phyloP scores from a whole-genome alignment of 208 protist genomes.

The Plasmodiophora brassicae region DNA sequence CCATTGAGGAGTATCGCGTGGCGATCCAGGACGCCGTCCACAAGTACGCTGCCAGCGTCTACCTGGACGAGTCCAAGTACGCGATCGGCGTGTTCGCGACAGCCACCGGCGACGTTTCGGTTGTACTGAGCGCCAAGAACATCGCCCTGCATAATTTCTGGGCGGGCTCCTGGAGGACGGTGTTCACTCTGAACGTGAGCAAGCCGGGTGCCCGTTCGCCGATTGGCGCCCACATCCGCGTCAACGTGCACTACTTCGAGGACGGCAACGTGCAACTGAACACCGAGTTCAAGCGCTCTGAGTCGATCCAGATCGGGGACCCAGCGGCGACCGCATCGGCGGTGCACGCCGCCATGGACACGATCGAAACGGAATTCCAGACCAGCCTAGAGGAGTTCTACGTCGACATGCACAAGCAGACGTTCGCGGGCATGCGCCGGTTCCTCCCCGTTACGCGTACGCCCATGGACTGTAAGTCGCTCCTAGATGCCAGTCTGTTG shows the following conservation, averaged over 20 bases:
- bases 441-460: slow-evolving; percentile 13
- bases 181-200: not conserved
- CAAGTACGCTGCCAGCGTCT: not conserved
- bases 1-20: not conserved
- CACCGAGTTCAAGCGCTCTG: not conserved
- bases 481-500: too few species aligned
- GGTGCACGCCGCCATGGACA: not conserved
- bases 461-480: slow-evolving; percentile 28
- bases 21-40: not conserved
- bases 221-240: not conserved
- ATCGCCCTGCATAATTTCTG: slow-evolving; percentile 26
- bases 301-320: not conserved
- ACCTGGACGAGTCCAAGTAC: slow-evolving; percentile 3
- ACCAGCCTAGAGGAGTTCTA: slow-evolving; percentile 32
- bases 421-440: not conserved
- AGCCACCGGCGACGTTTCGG: not conserved
- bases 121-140: slow-evolving; percentile 7
- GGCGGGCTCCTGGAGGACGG: not conserved
- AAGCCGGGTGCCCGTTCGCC: not conserved
- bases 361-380: not conserved
- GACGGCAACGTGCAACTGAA: slow-evolving; percentile 35
- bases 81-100: not conserved
- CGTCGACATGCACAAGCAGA: slow-evolving; percentile 36
- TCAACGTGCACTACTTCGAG: slow-evolving; percentile 38
- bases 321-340: not conserved